Base-by-base conservation (phyloP, 441 rosid genomes). In the Adansonia madagascariensis region DNA sequence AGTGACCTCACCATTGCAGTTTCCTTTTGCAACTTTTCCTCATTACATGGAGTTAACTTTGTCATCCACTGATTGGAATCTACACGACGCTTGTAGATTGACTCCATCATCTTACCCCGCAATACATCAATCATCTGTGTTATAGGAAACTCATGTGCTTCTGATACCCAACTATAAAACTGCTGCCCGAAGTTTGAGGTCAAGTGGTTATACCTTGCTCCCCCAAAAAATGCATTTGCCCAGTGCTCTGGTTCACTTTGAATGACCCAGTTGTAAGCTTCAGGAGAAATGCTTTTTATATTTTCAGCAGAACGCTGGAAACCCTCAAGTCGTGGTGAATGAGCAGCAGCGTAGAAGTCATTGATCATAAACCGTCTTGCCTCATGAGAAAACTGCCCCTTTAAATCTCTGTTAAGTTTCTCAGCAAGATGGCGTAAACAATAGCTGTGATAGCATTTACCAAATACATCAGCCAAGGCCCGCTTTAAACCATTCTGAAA, bases 241-340 rank as follows among this genome's bases (percentile, higher is more conserved):
- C 97, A 92, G 73, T 89, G 91, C 80, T 82, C 87, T 2, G 94
- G 97, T 76, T 90, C 93, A 57, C 94, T 90, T 81, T 89, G 89
- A 3, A 85, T 63, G 75, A 92, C 89, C 94, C 94, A 92, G 49
- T 85, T 52, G 68, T 88, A 92, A 71, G 94, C 94, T 61, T 90
- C 91, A 12, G 87, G 87, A 31, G 97, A 92, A 9, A 92, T 92
- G 59, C 79, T 79, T 77, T 88, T 92, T 46, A 91, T 88, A 81
- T 80, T 88, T 80, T 86, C 92, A 68, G 81, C 76, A 24, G 86
- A 83, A 56, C 71, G 75, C 82, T 86, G 83, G 78, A 87, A 92
- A 8, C 77, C 92, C 11, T 88, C 93, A 0, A 80, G 85, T 43
- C 57, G 83, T 17, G 86, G 71, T 0, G 93, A 89, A 60, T 75